Conservation (phyloP, 176 grass and related monocot genomes). For the Guadua angustifolia region DNA sequence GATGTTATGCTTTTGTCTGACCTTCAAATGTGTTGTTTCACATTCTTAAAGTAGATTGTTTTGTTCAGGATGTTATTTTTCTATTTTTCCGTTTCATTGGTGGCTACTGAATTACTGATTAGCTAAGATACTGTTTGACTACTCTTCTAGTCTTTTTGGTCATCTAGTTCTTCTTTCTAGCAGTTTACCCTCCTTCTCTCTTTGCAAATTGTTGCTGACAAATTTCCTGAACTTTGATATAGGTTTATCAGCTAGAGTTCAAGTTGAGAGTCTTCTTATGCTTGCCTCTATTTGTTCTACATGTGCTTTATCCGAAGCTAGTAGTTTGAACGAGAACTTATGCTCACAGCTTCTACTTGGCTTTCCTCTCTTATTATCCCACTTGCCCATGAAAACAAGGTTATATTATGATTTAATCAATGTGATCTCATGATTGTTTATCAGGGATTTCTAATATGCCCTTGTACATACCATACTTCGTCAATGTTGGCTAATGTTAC, state of each 20-base stretch:
- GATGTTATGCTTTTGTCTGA: slow-evolving; percentile 14
- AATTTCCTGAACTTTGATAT: slow-evolving; percentile 29
- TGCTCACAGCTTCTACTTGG: slow-evolving; percentile 67
- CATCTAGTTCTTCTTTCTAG: slow-evolving; percentile 4
- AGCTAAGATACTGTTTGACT: slow-evolving; percentile 19
- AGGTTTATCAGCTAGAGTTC: slow-evolving; percentile 65
- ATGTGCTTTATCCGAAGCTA: slow-evolving; percentile 66
- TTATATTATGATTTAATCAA: no score
- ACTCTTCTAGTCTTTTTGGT: slow-evolving; percentile 20
- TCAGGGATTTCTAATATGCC: no score
- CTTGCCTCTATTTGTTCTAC: slow-evolving; percentile 60
- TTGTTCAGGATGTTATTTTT: neutral
- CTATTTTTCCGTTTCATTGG: neutral
- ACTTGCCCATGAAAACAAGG: slow-evolving; percentile 81
- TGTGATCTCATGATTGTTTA: no score
- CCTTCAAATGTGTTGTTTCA: neutral
- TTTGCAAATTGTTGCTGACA: slow-evolving; percentile 33
- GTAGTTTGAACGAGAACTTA: slow-evolving; percentile 68
- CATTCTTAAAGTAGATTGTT: slow-evolving; percentile 5
- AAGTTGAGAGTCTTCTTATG: slow-evolving; percentile 69
- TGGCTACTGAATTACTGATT: neutral
- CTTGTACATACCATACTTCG: no score
- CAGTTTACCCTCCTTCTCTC: neutral
- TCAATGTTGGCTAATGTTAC: no score
- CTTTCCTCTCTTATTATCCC: slow-evolving; percentile 77